phyloP scores from a whole-genome alignment of 331 rosid genomes.

The Stylosanthes scabra region DNA sequence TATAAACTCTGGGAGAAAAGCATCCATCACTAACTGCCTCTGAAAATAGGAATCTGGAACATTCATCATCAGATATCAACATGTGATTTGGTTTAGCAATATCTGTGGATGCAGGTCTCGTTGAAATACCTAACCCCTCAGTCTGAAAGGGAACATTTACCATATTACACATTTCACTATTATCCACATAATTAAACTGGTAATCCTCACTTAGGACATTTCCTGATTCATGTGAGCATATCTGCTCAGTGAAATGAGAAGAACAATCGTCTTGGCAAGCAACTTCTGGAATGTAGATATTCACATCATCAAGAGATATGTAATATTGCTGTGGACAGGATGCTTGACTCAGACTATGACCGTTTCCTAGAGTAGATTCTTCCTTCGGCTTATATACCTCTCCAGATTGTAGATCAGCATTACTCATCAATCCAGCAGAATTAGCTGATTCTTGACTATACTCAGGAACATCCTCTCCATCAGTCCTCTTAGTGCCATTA shows the following conservation, averaged over 20 bases:
- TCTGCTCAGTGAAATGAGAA: slow-evolving; percentile 52
- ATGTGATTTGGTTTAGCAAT: slow-evolving; percentile 52
- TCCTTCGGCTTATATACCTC: slow-evolving; percentile 53
- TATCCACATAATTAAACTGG: slow-evolving; percentile 48
- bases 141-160: slow-evolving; percentile 45
- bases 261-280: slow-evolving; percentile 52
- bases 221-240: slow-evolving; percentile 54
- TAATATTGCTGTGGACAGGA: slow-evolving; percentile 63
- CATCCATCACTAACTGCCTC: slow-evolving; percentile 49
- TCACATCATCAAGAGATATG: slow-evolving; percentile 58
- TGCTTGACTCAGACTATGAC: slow-evolving; percentile 48
- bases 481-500: slow-evolving; percentile 54
- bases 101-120: slow-evolving; percentile 46
- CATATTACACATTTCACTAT: slow-evolving; percentile 47
- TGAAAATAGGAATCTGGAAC: slow-evolving; percentile 69
- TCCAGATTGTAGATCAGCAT: slow-evolving; percentile 44
- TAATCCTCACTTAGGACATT: slow-evolving; percentile 49
- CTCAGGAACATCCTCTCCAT: slow-evolving; percentile 70
- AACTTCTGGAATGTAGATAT: slow-evolving; percentile 57
- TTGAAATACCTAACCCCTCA: slow-evolving; percentile 47
- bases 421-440: slow-evolving; percentile 43
- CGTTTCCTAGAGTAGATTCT: slow-evolving; percentile 52
- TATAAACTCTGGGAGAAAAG: slow-evolving; percentile 46
- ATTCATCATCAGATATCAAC: slow-evolving; percentile 77
- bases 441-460: slow-evolving; percentile 69